These are phyloP conservation scores for Fusarium oxysporum DNA, from an alignment of 2,329 filamentous ascomycete genomes.

Conservation along the genomic window DNA sequence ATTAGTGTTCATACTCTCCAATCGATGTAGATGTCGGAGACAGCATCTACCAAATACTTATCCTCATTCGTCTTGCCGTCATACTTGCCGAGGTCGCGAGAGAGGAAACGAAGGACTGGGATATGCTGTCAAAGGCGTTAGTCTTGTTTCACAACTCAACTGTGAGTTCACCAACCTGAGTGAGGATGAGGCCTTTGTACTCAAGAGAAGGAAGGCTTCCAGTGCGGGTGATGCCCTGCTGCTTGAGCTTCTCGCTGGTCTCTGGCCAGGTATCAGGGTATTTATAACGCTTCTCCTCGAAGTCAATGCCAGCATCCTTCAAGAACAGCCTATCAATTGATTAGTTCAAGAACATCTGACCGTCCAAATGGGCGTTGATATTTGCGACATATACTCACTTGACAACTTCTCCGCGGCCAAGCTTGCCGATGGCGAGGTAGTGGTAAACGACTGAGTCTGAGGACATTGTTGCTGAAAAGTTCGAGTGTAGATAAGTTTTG, in stretches of 20 bases:
- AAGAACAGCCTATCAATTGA: constrained; percentile 19
- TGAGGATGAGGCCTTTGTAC: constrained; percentile 49
- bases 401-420: constrained; percentile 46
- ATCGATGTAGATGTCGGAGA: constrained; percentile 14
- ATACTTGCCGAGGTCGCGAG: constrained; percentile 30
- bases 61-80: constrained; percentile 21
- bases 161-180: constrained; percentile 6
- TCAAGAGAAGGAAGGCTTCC: constrained; percentile 51
- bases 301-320: constrained; percentile 30
- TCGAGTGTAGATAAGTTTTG: accelerated
- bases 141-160: accelerated
- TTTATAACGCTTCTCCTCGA: constrained; percentile 32
- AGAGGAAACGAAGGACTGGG: constrained; percentile 14
- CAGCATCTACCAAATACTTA: constrained; percentile 24
- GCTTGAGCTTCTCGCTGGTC: constrained; percentile 44
- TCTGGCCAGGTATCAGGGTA: constrained; percentile 25
- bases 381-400: constrained; percentile 27
- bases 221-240: constrained; percentile 45
- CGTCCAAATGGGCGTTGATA: accelerated
- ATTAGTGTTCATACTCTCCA: constrained; percentile 6
- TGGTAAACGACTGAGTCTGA: constrained; percentile 34
- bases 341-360: not conserved
- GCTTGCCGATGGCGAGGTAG: constrained; percentile 43
- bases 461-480: not conserved
- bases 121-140: not conserved